Conservation (phyloP, 2,329 filamentous ascomycete species). For the Arthrobotrys pseudoclavata region DNA sequence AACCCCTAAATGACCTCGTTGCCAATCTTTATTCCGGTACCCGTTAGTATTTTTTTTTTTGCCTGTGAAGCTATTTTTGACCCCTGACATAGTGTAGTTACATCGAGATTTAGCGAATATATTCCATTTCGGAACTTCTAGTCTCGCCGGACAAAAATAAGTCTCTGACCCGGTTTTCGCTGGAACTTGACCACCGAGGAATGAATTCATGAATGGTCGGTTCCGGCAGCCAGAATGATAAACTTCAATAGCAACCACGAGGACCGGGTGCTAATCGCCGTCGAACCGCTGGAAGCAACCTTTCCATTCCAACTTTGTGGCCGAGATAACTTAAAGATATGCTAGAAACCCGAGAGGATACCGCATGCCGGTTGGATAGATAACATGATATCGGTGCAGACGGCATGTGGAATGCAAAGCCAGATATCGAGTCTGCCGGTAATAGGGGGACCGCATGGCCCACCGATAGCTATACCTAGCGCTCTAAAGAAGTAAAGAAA, state of each 20-base stretch:
- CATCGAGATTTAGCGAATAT: conserved; percentile 25
- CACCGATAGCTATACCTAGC: conserved; percentile 2
- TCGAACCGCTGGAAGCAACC: conserved; percentile 16
- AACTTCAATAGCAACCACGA: conserved; percentile 5
- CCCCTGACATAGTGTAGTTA: conserved; percentile 14
- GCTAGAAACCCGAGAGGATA: background rate
- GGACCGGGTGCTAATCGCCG: background rate
- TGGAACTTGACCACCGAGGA: conserved; percentile 10
- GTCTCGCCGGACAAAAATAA: conserved; percentile 16
- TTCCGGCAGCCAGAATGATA: conserved; percentile 21
- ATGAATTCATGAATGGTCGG: conserved; percentile 13
- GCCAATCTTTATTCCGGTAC: background rate
- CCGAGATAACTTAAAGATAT: conserved; percentile 7
- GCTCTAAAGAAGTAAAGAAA: conserved; percentile 24
- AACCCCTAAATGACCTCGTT: conserved; percentile 3
- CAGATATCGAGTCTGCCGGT: background rate
- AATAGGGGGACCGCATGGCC: conserved; percentile 17
- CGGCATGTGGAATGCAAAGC: conserved; percentile 20
- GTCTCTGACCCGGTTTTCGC: conserved; percentile 14
- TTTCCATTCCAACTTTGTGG: conserved; percentile 17
- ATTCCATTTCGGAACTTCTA: conserved; percentile 11
- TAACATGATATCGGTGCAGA: conserved; percentile 12
- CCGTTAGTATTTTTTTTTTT: background rate
- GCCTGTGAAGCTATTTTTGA: conserved; percentile 28
- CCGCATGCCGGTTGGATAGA: conserved; percentile 20